A percentile compares a stretch with the other conserved stretches of the same genome.
Evolutionary conservation across 2,329 filamentous ascomycete genomes (phyloP).

Genomic region (Microascus cirrosus): DNA sequence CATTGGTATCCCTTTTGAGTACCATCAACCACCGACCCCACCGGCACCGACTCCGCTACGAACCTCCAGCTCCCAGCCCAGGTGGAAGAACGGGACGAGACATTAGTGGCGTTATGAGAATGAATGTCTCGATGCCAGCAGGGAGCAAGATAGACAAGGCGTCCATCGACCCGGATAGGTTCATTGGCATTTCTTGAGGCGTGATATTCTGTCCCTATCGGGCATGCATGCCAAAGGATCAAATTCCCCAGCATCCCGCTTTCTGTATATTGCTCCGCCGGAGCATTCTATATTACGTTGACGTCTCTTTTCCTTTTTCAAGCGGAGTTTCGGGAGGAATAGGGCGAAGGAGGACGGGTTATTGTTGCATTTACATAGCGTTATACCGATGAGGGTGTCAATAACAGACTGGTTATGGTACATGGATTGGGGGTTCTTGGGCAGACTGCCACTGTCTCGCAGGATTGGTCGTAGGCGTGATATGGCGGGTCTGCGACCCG

Average conservation of each 20-base stretch:
- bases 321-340: neutral
- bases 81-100: neutral
- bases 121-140: neutral
- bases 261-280: neutral
- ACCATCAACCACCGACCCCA: neutral
- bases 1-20: neutral
- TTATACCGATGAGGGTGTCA: neutral
- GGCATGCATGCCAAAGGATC: neutral
- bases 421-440: neutral
- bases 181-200: neutral
- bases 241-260: neutral
- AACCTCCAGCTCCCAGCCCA: neutral
- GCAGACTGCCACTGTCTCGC: neutral
- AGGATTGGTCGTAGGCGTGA: neutral
- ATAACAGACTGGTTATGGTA: neutral
- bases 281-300: neutral
- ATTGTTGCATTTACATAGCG: conserved; percentile 5
- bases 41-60: neutral
- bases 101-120: neutral
- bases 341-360: neutral
- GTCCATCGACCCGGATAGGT: neutral
- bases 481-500: neutral
- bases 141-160: neutral
- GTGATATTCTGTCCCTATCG: neutral
- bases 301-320: neutral